These are phyloP conservation scores for Gremmenia infestans DNA, from an alignment of 2,329 filamentous ascomycete genomes.

Conservation along the genomic window DNA sequence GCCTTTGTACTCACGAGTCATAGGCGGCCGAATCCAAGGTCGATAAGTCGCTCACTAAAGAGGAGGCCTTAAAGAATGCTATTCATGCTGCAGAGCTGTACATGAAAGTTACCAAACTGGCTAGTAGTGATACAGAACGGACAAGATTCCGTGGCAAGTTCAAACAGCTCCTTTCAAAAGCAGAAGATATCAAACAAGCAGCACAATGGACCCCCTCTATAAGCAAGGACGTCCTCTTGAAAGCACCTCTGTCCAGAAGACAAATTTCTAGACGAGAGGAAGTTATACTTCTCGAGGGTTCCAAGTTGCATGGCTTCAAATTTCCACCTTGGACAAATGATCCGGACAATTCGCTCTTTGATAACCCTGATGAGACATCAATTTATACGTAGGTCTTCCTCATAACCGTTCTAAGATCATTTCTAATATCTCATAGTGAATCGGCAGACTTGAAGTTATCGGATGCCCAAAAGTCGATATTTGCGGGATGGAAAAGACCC, in stretches of 20 bases:
- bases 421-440: conserved; percentile 51
- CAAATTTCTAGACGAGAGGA: conserved; percentile 65
- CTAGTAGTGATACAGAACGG: conserved; percentile 58
- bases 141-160: conserved; percentile 63
- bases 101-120: conserved; percentile 66
- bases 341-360: conserved; percentile 59
- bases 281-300: conserved; percentile 70
- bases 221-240: conserved; percentile 23
- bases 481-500: conserved; percentile 79
- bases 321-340: conserved; percentile 80
- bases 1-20: conserved; percentile 11
- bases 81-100: conserved; percentile 76
- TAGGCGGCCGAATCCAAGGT: conserved; percentile 52
- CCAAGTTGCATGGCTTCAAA: conserved; percentile 73
- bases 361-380: conserved; percentile 40
- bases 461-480: conserved; percentile 65
- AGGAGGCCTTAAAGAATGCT: conserved; percentile 67
- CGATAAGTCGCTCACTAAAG: conserved; percentile 44
- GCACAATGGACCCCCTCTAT: conserved; percentile 19
- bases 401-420: conserved; percentile 2
- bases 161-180: conserved; percentile 62
- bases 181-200: conserved; percentile 66
- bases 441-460: conserved; percentile 67
- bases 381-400: conserved; percentile 57
- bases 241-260: conserved; percentile 45